Base-by-base conservation (phyloP, 345 rosid genomes). In the Boechera divaricarpa region DNA sequence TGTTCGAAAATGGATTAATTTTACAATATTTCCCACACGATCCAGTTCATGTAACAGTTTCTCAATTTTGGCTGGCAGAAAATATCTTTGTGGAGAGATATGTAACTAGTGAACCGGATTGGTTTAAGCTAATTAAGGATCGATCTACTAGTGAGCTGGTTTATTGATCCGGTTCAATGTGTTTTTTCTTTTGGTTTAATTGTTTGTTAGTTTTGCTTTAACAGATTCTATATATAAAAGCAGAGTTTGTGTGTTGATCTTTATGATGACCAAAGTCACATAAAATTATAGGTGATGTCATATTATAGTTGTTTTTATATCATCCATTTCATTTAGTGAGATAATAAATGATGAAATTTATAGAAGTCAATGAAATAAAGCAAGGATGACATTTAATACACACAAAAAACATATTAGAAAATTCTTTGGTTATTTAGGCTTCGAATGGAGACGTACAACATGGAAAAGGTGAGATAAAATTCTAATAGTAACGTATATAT, bases 11-110 rank as follows among this genome's bases (percentile, higher is more conserved):
- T 33, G 8, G 16, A 24, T 18, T 5, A 7, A 53, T 52, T 35
- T 36, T 18, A 68, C 36, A 39, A 52, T 38, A 36, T 68, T 68
- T 24, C 38, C 49, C 72, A 52, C 58, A 53, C 61, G 72, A 68
- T 52, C 57, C 70, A 51, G 55, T 66, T 49, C 70, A 66, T 47
- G 42, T 5, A 4, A 63, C 70, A 2, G 13, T 66, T 16, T 16
- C 35, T 66, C 16, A n/a, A 10, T 0, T 33, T 5, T 66, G 44
- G 57, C 56, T 42, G 70, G 44, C 72, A 52, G 2, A 9, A 65
- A 47, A 29, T 47, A 65, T 65, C 56, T 42, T 24, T 0, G 42
- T 3, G 11, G 11, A 9, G 52, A 26, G 15, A 42, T 36, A 42
- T 13, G 2, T 41, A 4, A 11, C 11, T 18, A 2, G 4, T 26